phyloP scores from a whole-genome alignment of 2,329 filamentous ascomycete species.

The Elsinoe arachidis region DNA sequence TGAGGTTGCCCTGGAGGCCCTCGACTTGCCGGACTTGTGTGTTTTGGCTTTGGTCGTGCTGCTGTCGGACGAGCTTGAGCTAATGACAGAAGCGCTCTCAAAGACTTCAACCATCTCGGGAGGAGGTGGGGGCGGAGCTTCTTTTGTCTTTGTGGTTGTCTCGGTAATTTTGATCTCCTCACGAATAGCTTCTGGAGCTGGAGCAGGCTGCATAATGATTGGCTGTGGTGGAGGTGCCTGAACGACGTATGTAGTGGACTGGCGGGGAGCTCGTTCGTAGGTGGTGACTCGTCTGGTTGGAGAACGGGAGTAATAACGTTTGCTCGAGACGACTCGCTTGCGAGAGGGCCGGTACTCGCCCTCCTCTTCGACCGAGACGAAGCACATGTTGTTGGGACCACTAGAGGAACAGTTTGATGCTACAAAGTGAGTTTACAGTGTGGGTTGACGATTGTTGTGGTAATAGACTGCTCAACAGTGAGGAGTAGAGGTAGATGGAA shows the following conservation, averaged over 20 bases:
- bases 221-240: slow-evolving; percentile 35
- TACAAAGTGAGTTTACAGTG: slow-evolving; percentile 1
- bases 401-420: not conserved
- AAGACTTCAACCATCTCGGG: slow-evolving; percentile 33
- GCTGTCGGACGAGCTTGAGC: slow-evolving; percentile 23
- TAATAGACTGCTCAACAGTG: not conserved
- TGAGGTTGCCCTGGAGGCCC: slow-evolving; percentile 14
- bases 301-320: slow-evolving; percentile 21
- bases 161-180: slow-evolving; percentile 30
- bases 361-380: slow-evolving; percentile 37
- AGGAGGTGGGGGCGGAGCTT: slow-evolving; percentile 1
- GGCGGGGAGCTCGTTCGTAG: slow-evolving; percentile 15
- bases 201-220: slow-evolving; percentile 30
- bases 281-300: slow-evolving; percentile 15
- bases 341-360: slow-evolving; percentile 31
- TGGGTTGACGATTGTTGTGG: not conserved
- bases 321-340: slow-evolving; percentile 28
- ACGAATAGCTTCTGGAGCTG: slow-evolving; percentile 20
- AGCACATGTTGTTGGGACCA: slow-evolving; percentile 34
- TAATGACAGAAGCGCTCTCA: slow-evolving; percentile 21
- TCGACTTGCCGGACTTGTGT: slow-evolving; percentile 20
- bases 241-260: slow-evolving; percentile 22
- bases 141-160: not conserved
- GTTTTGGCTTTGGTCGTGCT: slow-evolving; percentile 17
- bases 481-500: not conserved